Evolutionary conservation across 1,284 basidiomycete species (phyloP).

Genomic region (Uromyces viciae-fabae): DNA sequence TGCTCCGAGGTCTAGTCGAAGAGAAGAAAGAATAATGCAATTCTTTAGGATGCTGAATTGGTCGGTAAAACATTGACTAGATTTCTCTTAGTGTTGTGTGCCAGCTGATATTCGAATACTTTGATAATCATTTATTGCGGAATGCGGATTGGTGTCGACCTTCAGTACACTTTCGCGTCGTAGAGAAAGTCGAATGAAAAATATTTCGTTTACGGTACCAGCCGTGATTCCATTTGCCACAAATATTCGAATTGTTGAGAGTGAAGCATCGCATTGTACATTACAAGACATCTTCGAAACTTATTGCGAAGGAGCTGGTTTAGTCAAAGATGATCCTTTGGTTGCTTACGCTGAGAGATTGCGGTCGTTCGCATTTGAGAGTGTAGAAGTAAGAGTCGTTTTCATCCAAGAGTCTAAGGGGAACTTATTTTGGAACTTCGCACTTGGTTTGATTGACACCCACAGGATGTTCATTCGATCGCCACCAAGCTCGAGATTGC

Average conservation of each 20-base stretch:
- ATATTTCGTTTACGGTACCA: slow-evolving; percentile 85
- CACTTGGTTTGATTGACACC: background rate
- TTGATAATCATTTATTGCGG: background rate
- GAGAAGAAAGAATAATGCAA: slow-evolving; percentile 91
- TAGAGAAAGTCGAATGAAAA: slow-evolving; percentile 89
- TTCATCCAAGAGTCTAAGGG: background rate
- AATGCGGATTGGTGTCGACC: background rate
- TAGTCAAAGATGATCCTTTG: slow-evolving; percentile 83
- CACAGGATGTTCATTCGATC: slow-evolving; percentile 23
- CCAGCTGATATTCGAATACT: background rate
- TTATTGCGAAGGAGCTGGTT: slow-evolving; percentile 72
- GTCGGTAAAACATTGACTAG: slow-evolving; percentile 59
- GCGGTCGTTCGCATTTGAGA: slow-evolving; percentile 57
- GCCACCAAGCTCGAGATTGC: slow-evolving; percentile 76
- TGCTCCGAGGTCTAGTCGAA: slow-evolving; percentile 75
- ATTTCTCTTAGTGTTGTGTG: no score
- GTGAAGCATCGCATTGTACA: slow-evolving; percentile 83
- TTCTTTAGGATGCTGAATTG: slow-evolving; percentile 87
- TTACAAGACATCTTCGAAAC: slow-evolving; percentile 92
- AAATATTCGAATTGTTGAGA: slow-evolving; percentile 78
- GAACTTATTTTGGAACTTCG: background rate
- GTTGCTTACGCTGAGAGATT: slow-evolving; percentile 68
- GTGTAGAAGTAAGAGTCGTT: slow-evolving; percentile 64
- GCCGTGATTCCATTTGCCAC: slow-evolving; percentile 80
- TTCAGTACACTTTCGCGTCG: slow-evolving; percentile 73